Percentiles rank a stretch among this genome's conserved stretches.
phyloP scores from a whole-genome alignment of 768 basidiomycete species.

The Russula vinacea region DNA sequence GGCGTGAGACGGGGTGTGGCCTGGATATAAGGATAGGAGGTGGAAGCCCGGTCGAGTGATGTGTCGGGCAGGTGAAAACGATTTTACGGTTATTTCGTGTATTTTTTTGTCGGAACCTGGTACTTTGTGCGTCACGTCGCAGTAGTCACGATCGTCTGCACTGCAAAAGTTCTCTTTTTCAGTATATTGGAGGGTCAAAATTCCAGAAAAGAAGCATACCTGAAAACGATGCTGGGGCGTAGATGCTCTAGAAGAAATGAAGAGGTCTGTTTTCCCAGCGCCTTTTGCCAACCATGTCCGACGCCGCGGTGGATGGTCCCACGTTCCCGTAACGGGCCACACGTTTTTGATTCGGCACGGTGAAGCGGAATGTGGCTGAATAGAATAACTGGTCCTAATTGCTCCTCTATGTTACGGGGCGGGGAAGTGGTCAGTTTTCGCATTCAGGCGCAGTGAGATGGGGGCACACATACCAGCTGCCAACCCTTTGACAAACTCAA shows the following conservation, averaged over 20 bases:
- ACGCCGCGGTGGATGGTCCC: slow-evolving; percentile 71
- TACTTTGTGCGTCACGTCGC: slow-evolving; percentile 62
- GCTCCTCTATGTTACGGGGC: slow-evolving; percentile 20
- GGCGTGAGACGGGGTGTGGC: slow-evolving; percentile 44
- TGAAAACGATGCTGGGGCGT: slow-evolving; percentile 68
- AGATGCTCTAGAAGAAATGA: slow-evolving; percentile 65
- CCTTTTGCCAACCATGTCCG: slow-evolving; percentile 78
- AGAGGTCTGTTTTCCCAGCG: slow-evolving; percentile 76
- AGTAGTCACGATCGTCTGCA: slow-evolving; percentile 91
- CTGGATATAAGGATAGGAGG: slow-evolving; percentile 64
- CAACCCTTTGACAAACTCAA: slow-evolving; percentile 56
- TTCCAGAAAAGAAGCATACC: slow-evolving; percentile 41
- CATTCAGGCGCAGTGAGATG: background rate
- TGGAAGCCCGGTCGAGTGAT: slow-evolving; percentile 81
- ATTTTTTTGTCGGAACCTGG: slow-evolving; percentile 36
- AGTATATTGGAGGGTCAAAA: slow-evolving; percentile 2
- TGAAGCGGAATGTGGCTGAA: slow-evolving; percentile 85
- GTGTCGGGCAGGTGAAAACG: slow-evolving; percentile 74
- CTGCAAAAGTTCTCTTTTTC: slow-evolving; percentile 40
- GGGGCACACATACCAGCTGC: slow-evolving; percentile 35
- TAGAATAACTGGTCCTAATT: slow-evolving; percentile 54
- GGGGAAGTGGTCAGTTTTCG: background rate
- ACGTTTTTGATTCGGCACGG: slow-evolving; percentile 66
- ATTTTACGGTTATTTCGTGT: slow-evolving; percentile 84
- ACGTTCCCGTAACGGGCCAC: slow-evolving; percentile 73